Base-by-base conservation (phyloP, 2,329 filamentous ascomycete species). In the Colletotrichum siamense region DNA sequence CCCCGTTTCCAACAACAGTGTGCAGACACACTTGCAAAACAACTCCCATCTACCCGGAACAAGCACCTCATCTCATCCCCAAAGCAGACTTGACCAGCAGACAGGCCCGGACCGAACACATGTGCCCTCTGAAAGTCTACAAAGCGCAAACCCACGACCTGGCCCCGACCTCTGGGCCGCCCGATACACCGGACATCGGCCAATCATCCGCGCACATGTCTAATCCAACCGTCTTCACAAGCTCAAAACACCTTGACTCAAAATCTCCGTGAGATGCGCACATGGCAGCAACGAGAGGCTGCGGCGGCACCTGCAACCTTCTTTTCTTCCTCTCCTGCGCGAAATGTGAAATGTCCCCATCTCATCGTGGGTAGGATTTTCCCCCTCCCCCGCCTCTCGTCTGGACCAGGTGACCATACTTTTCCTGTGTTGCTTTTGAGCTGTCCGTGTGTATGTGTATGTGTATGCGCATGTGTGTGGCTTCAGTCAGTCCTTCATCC, bases 131-230 rank as follows among this genome's bases (percentile, higher is more conserved):
- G 8, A 63, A 72, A 28, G 64, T 28, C 26, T 44, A 22, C 44
- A 71, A 30, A 39, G 10, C 16, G 59, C 36, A 59, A 44, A 18
- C 32, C 52, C 49, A 18, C 24, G 55, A 34, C 30, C n/a, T 52
- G 28, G 63, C 44, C 63, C 67, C 24, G 63, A 18, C 15, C 69
- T 61, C 28, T n/a, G 28, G 18, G 63, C 69, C 70, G 39, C 26
- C 26, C 59, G 26, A 64, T 16, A 32, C 34, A 24, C 74, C 65
- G 71, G 74, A 69, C 71, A 70, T 67, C 75, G 65, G 71, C 75
- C 75, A 77, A 77, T 77, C 75, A 77, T 77, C 71, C 67, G 62
- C 61, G 59, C 75, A 77, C 75, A 77, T 77, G 75, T 69, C 65
- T 34, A 77, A 77, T 75, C 71, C 71, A 70, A 62, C 67, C 75